Evolutionary conservation across 106 monocot genomes (phyloP), one percentile per base, ranked within the genome.

Genomic region (Dioscorea dumetorum): DNA sequence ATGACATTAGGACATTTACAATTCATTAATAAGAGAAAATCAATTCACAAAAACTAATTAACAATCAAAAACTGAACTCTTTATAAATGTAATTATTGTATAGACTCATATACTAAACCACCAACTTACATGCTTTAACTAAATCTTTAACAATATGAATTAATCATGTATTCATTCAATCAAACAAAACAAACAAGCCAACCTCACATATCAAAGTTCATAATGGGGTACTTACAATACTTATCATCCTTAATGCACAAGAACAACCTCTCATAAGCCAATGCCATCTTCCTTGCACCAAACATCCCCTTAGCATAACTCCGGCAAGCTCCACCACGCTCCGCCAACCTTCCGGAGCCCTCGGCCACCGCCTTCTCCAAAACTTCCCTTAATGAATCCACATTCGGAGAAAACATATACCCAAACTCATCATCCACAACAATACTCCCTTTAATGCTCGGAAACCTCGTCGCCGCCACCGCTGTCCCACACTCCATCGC

Each of bases 401-500:
- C 87, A 70, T 99, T 93, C 6, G 99, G 99, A 28, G 90, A 73
- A 58, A 99, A 99, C 83, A 79, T 83, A 74, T 74, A 72, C 50
- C 99, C 99, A 20, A 93, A 86, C 79, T 90, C 99, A 6, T 76
- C 78, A 17, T 90, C 79, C 49, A 99, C 93, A 8, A 90, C 79
- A 4, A 99, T 66, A 62, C 82, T 93, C 49, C 87, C 90, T 51
- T 87, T 93, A 13, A 99, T 93, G 77, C 99, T 93, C 49, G 93
- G 87, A 50, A 93, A 87, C 85, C 87, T 73, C 62, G 93, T 99
- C 12, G 90, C 90, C 77, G 77, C 73, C 67, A 93, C 81, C 66
- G 93, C 79, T 68, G 67, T 93, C 41, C 85, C 93, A 69, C 99
- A 99, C 85, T 80, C 90, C 99, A 99, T 99, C 18, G 99, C 99